A percentile compares a stretch with the other conserved stretches of the same genome.
phyloP scores from a whole-genome alignment of 2,329 filamentous ascomycete genomes.

The Sarocladium brachiariae region DNA sequence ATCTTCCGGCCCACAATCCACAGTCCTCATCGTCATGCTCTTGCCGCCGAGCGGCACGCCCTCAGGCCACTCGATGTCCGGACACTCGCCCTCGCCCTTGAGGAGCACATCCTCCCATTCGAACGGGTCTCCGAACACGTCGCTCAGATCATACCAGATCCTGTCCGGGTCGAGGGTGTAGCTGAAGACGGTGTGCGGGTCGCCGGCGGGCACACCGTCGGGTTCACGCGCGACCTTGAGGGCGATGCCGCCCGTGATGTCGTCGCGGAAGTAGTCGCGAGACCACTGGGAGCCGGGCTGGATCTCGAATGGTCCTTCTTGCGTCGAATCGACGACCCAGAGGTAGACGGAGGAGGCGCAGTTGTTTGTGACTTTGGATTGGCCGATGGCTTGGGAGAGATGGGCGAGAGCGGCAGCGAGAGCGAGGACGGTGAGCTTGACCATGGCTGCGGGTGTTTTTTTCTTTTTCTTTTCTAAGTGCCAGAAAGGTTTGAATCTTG shows the following conservation, averaged over 20 bases:
- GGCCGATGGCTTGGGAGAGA: slow-evolving; percentile 3
- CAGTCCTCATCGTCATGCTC: background rate
- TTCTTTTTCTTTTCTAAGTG: background rate
- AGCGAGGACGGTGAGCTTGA: slow-evolving; percentile 4
- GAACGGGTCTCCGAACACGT: slow-evolving; percentile 34
- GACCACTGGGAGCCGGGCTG: background rate
- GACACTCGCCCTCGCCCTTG: slow-evolving; percentile 24
- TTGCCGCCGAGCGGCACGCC: slow-evolving; percentile 28
- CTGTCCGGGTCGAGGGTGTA: slow-evolving; percentile 27
- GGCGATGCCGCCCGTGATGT: slow-evolving; percentile 29
- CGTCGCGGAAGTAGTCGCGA: slow-evolving; percentile 18
- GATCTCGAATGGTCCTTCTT: background rate
- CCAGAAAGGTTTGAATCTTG: no score
- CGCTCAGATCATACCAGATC: slow-evolving; percentile 34
- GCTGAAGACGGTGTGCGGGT: slow-evolving; percentile 33
- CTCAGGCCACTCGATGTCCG: slow-evolving; percentile 27
- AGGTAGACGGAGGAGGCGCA: slow-evolving; percentile 6
- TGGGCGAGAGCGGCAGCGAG: slow-evolving; percentile 6
- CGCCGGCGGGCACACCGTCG: slow-evolving; percentile 28
- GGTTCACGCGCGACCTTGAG: slow-evolving; percentile 44
- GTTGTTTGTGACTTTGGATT: slow-evolving; percentile 6
- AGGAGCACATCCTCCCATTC: slow-evolving; percentile 25
- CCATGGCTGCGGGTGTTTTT: background rate
- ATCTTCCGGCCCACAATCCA: background rate
- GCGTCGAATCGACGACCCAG: slow-evolving; percentile 3